Percentiles rank a stretch among this genome's conserved stretches.
These are phyloP conservation scores for Carex parvula DNA, from an alignment of 176 grass and related monocot genomes.

Conservation along the genomic window DNA sequence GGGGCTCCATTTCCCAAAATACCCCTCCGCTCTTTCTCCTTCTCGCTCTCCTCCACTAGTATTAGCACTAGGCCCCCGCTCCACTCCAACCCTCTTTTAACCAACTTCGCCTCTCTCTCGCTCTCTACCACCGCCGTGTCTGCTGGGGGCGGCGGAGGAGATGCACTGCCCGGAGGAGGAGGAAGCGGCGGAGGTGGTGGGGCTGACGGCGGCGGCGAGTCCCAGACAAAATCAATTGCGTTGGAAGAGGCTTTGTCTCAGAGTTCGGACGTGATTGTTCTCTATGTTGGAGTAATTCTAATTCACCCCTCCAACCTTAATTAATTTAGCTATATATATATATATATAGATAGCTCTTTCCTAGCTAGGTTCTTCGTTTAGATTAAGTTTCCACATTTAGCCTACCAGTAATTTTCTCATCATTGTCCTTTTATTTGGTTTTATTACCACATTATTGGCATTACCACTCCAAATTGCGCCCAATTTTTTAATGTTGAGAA, in stretches of 20 bases:
- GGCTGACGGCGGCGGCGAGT: slow-evolving; percentile 18
- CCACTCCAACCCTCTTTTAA: neutral
- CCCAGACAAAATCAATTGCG: neutral
- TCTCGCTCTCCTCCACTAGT: neutral
- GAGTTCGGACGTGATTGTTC: slow-evolving; percentile 49
- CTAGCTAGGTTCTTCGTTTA: no score
- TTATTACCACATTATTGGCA: no score
- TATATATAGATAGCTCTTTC: no score
- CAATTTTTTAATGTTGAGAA: no score
- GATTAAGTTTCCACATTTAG: no score
- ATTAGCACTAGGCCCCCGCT: slow-evolving; percentile 24
- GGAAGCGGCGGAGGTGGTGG: slow-evolving; percentile 24
- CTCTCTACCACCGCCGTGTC: slow-evolving; percentile 23
- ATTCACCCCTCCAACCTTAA: neutral
- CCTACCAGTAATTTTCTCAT: no score
- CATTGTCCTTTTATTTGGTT: no score
- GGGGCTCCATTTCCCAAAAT: slow-evolving; percentile 26
- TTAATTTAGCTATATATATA: neutral
- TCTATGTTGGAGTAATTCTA: slow-evolving; percentile 71
- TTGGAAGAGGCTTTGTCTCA: slow-evolving; percentile 24
- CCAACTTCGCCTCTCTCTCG: slow-evolving; percentile 29
- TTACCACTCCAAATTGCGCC: no score
- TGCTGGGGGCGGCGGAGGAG: slow-evolving; percentile 20
- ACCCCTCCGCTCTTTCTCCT: neutral
- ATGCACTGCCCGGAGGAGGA: slow-evolving; percentile 18